phyloP scores from a whole-genome alignment of 306 rosid genomes.

The Fragaria vesca region DNA sequence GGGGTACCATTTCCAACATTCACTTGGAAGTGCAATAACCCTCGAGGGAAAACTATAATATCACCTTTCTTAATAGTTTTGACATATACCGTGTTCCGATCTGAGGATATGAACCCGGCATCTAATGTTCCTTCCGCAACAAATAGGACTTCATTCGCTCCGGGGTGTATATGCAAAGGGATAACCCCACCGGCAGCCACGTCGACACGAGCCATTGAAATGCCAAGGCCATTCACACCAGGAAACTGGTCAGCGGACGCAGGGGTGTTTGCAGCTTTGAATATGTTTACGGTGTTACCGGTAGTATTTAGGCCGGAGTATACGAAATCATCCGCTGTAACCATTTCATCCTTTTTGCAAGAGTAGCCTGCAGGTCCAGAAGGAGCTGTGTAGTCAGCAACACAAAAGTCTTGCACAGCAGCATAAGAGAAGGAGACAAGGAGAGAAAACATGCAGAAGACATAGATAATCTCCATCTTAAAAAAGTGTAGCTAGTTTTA shows the following conservation, averaged over 20 bases:
- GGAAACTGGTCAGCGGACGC: neutral
- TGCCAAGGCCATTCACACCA: neutral
- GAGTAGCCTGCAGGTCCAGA: neutral
- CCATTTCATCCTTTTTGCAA: neutral
- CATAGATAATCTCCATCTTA: neutral
- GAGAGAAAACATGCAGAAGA: neutral
- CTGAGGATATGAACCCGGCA: neutral
- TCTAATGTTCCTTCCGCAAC: neutral
- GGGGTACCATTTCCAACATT: neutral
- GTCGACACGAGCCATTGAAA: neutral
- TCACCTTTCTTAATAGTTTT: neutral
- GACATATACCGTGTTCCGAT: neutral
- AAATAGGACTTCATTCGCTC: neutral
- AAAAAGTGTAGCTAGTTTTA: too few species aligned
- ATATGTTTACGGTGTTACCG: neutral
- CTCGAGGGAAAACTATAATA: neutral
- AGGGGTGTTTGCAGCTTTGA: neutral
- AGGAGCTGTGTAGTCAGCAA: neutral
- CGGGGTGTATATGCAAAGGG: neutral
- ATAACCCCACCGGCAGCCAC: neutral
- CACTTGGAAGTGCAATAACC: neutral
- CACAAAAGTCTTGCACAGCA: neutral
- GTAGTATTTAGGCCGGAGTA: neutral
- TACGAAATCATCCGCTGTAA: neutral
- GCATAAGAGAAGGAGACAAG: neutral